Percentiles rank a stretch among this genome's conserved stretches.
These are phyloP conservation scores for Perilla frutescens DNA, from an alignment of 257 asterid genomes.

Conservation along the genomic window DNA sequence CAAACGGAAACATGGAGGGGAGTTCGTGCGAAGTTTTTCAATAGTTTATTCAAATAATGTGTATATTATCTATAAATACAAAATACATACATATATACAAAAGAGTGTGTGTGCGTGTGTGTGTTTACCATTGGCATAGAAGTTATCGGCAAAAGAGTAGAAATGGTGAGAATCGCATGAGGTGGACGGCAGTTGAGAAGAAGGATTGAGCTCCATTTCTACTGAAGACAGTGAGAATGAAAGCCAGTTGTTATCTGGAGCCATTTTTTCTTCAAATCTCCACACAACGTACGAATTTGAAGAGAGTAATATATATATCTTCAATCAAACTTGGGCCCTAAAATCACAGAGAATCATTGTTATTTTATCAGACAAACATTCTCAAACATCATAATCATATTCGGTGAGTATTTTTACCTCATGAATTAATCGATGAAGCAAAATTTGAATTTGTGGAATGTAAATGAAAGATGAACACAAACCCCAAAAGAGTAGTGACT, in stretches of 20 bases:
- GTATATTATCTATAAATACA: background rate
- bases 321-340: slow-evolving; percentile 7
- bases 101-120: background rate
- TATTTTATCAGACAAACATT: no score
- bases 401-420: slow-evolving; percentile 14
- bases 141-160: slow-evolving; percentile 73
- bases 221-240: slow-evolving; percentile 80
- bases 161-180: slow-evolving; percentile 56
- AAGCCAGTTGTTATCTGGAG: slow-evolving; percentile 82
- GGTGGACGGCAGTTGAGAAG: slow-evolving; percentile 44
- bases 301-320: slow-evolving; percentile 4
- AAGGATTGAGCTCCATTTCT: slow-evolving; percentile 66
- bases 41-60: background rate
- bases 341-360: no score
- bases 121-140: slow-evolving; percentile 64
- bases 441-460: background rate
- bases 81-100: background rate
- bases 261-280: slow-evolving; percentile 49
- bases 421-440: background rate
- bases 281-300: background rate
- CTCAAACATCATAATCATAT: no score
- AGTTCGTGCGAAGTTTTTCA: slow-evolving; percentile 20
- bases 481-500: slow-evolving; percentile 4
- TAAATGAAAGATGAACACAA: background rate
- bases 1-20: slow-evolving; percentile 53